phyloP scores from a whole-genome alignment of 257 asterid genomes.

The Scutellaria baicalensis region DNA sequence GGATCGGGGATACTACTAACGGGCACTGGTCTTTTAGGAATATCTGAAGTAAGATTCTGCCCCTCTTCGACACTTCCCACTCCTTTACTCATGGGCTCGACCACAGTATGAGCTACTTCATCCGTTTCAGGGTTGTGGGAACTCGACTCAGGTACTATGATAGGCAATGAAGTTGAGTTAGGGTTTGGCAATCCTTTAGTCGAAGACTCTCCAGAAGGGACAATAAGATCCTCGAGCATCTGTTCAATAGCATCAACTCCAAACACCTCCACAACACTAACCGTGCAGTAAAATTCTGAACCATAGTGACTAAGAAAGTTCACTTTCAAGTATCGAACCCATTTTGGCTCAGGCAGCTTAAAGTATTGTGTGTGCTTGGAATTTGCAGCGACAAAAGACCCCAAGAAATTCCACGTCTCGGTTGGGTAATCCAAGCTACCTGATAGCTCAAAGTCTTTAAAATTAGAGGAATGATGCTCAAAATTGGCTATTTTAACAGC shows the following conservation, averaged over 20 bases:
- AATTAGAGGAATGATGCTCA: slow-evolving; percentile 85
- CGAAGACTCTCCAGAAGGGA: slow-evolving; percentile 49
- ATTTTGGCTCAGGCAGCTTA: slow-evolving; percentile 78
- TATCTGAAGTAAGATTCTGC: slow-evolving; percentile 27
- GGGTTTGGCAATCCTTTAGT: slow-evolving; percentile 26
- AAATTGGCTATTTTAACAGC: slow-evolving; percentile 84
- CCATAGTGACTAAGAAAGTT: slow-evolving; percentile 77
- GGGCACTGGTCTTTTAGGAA: slow-evolving; percentile 27
- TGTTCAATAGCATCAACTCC: slow-evolving; percentile 95
- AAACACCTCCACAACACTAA: slow-evolving; percentile 84
- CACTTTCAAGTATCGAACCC: slow-evolving; percentile 86
- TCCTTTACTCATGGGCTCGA: slow-evolving; percentile 28
- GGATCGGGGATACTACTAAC: slow-evolving; percentile 36
- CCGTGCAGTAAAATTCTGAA: slow-evolving; percentile 83
- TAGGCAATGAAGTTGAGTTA: slow-evolving; percentile 41
- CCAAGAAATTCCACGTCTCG: slow-evolving; percentile 63
- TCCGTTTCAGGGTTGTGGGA: slow-evolving; percentile 27
- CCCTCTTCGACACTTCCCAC: slow-evolving; percentile 36
- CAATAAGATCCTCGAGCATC: slow-evolving; percentile 95
- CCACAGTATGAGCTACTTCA: slow-evolving; percentile 16
- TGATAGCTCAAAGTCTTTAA: slow-evolving; percentile 69
- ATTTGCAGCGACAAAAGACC: slow-evolving; percentile 74
- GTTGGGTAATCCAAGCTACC: slow-evolving; percentile 83
- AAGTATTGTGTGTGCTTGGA: slow-evolving; percentile 81
- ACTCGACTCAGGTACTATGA: slow-evolving; percentile 30